Percentiles rank a stretch among this genome's conserved stretches.
Evolutionary conservation across 228 moss, liverwort and hornwort genomes (phyloP).

Genomic region (Sphagnum magellanicum): DNA sequence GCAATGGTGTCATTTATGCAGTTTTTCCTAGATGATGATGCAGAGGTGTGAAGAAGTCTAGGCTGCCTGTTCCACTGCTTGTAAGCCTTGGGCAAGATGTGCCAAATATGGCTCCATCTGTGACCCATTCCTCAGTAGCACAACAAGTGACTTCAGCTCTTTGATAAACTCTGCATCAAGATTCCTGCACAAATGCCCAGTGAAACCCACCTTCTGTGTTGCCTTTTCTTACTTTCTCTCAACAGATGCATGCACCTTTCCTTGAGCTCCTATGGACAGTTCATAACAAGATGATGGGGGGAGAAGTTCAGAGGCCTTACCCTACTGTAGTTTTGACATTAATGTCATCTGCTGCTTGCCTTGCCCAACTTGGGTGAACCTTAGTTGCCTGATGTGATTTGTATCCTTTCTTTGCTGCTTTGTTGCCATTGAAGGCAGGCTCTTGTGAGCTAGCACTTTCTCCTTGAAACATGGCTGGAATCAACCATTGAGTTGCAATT

Average conservation of each 20-base stretch:
- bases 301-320: conserved; percentile 16
- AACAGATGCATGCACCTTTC: not conserved
- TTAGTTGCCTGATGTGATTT: conserved; percentile 60
- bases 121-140: conserved; percentile 72
- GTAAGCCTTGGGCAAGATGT: conserved; percentile 84
- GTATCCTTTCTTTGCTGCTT: conserved; percentile 22
- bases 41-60: not conserved
- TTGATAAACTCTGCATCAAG: conserved; percentile 85
- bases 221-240: not conserved
- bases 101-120: conserved; percentile 96
- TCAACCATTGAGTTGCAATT: conserved; percentile 86
- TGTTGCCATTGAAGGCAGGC: conserved; percentile 26
- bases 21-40: conserved; percentile 12
- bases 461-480: conserved; percentile 66
- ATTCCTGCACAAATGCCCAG: conserved; percentile 36
- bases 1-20: not conserved
- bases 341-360: conserved; percentile 83
- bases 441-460: conserved; percentile 41
- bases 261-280: not conserved
- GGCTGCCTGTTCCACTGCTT: conserved; percentile 42
- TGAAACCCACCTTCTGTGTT: not conserved
- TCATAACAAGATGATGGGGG: not conserved
- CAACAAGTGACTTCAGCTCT: conserved; percentile 82
- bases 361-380: conserved; percentile 39
- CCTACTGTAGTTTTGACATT: conserved; percentile 83